Evolutionary conservation across 345 rosid species (phyloP), one percentile per base, ranked within the genome.

Genomic region (Mercurialis annua): DNA sequence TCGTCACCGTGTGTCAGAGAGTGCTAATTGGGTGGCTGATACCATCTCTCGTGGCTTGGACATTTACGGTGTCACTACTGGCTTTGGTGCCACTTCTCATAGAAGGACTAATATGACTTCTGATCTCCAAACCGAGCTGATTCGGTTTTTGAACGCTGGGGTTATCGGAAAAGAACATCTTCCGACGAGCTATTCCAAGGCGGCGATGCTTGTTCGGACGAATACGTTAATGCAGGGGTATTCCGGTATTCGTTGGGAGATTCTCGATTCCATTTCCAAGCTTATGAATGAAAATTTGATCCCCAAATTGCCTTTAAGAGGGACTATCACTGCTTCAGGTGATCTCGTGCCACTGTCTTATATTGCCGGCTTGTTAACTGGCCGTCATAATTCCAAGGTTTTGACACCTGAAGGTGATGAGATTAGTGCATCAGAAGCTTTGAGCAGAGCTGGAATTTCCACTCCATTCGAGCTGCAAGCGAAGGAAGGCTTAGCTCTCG

Each of bases 401-500:
- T 71, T 58, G 8, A 80, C 82, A 1, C 77, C 67, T 6, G 66
- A 81, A 42, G 87, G 83, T 0, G 63, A 77, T 47, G 80, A 74
- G 67, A 72, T 83, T 10, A 21, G 67, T 0, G 63, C 74, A 2
- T 6, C 40, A 2, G 85, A 83, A 60, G 85, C 87, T 10, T 58
- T 83, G 64, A 67, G 65, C 42, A 77, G 80, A 50, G 81, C 77
- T 33, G 85, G 85, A 31, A 68, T 81, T 65, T 18, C 40, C 0
- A 70, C 69, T 58, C 81, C 78, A 3, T 83, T 81, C 2, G 81
- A 77, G 74, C 76, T 83, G 1, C 81, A 83, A 31, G 81, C 87
- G 0, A 83, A 83, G 63, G 87, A 83, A 79, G 87, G 85, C 20
- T 63, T 83, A 30, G 85, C 87, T 52, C 78, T 81, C 0, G 87